Conservation (phyloP, 2,329 filamentous ascomycete species). For the Penicillium glabrum region DNA sequence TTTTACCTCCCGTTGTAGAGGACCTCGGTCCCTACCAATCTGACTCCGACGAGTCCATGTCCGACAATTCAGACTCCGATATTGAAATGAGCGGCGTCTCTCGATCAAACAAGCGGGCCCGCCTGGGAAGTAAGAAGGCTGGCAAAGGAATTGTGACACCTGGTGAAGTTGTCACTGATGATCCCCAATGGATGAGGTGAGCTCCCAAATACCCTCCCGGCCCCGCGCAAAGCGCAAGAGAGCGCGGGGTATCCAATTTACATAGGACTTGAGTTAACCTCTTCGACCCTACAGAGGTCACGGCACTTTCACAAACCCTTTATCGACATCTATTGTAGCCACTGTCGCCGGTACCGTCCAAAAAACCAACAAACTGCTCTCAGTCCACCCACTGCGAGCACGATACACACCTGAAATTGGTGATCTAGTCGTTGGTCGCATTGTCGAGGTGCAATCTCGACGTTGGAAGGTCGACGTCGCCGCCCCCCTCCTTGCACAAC, state of each 20-base stretch:
- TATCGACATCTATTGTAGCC: slow-evolving; percentile 70
- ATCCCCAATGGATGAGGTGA: slow-evolving; percentile 89
- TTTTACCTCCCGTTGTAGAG: slow-evolving; percentile 52
- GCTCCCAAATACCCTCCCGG: slow-evolving; percentile 1
- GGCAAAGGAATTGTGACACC: slow-evolving; percentile 71
- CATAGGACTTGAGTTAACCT: slow-evolving; percentile 6
- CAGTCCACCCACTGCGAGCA: slow-evolving; percentile 83
- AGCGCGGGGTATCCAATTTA: neutral
- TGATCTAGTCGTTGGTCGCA: slow-evolving; percentile 89
- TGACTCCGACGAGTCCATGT: slow-evolving; percentile 52
- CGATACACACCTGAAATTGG: slow-evolving; percentile 96
- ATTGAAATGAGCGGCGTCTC: slow-evolving; percentile 30
- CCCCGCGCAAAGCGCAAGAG: neutral
- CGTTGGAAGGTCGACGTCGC: slow-evolving; percentile 96
- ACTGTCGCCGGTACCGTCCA: slow-evolving; percentile 88
- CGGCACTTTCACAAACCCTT: slow-evolving; percentile 74
- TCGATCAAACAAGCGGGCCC: slow-evolving; percentile 40
- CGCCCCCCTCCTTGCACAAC: slow-evolving; percentile 77
- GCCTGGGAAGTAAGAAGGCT: slow-evolving; percentile 26
- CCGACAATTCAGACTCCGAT: slow-evolving; percentile 48
- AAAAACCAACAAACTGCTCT: slow-evolving; percentile 96
- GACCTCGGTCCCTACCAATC: slow-evolving; percentile 31
- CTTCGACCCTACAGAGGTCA: slow-evolving; percentile 65
- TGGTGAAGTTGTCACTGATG: slow-evolving; percentile 81
- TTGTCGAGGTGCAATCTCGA: slow-evolving; percentile 89